These are phyloP conservation scores for Cyclostephanos invisitatus DNA, from an alignment of 108 stramenopile species.

Conservation along the genomic window DNA sequence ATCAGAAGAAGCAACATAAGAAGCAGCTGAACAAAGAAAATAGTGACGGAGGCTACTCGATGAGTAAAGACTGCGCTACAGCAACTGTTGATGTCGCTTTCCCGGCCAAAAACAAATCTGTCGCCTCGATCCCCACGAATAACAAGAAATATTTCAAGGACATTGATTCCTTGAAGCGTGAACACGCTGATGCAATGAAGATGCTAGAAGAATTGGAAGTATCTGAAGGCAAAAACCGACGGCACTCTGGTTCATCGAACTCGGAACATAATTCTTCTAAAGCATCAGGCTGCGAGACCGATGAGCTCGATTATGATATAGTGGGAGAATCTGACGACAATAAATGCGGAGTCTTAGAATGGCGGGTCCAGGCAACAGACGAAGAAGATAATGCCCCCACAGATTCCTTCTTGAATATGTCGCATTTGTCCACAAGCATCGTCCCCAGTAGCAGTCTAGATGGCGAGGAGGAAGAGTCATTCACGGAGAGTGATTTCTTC, in stretches of 20 bases:
- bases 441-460: constrained; percentile 5
- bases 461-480: constrained; percentile 2
- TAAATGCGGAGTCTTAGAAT: background rate
- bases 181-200: constrained; percentile 40
- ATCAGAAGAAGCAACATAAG: background rate
- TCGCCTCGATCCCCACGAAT: background rate
- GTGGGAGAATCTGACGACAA: background rate
- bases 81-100: background rate
- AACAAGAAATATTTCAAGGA: constrained; percentile 22
- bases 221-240: constrained; percentile 17
- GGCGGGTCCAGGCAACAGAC: background rate
- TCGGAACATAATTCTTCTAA: constrained; percentile 10
- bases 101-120: background rate
- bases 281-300: constrained; percentile 1
- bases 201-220: constrained; percentile 45
- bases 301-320: background rate
- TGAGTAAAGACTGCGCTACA: background rate
- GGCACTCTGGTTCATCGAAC: constrained; percentile 7
- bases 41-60: background rate
- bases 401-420: constrained; percentile 21
- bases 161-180: constrained; percentile 42
- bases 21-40: constrained; percentile 34
- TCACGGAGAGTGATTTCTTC: background rate
- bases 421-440: constrained; percentile 29
- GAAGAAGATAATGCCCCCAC: constrained; percentile 5